Evolutionary conservation across 345 rosid species (phyloP), one percentile per base, ranked within the genome.

Genomic region (Euphorbia pulcherrima): DNA sequence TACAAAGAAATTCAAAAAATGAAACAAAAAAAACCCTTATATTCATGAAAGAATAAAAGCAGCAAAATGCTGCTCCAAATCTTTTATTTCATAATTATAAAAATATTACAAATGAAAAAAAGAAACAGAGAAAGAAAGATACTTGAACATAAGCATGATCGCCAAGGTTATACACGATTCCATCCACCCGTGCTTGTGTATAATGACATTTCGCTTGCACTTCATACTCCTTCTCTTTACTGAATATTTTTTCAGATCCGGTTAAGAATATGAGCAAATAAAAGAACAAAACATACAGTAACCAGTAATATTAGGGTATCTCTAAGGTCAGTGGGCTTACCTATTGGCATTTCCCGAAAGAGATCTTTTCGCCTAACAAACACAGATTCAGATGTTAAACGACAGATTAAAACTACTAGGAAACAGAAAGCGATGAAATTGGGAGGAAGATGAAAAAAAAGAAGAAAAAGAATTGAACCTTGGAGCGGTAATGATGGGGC

Each of bases 71-170:
- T 5, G 20, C 1, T 50, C 18, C 54, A 20, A 6, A 6, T 50
- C 54, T 20, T n/a, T n/a, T n/a, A n/a, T n/a, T n/a, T 16, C n/a
- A 27, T 29, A 1, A 20, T 44, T 17, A 24, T 12, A 12, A 59
- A 41, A n/a, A 60, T 16, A 10, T 10, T 33, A 33, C 7, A 39
- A 21, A 7, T 0, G 13, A 1, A 20, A 8, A 13, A 1, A 63
- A 18, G 24, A 50, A 20, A 60, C 1, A 60, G 5, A 16, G 7
- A 63, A 18, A 53, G 63, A 6, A 21, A 16, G 10, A 7, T 74
- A 80, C 87, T 44, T 68, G 41, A 53, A 83, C 78, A 55, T 72
- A 76, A 0, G 78, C 81, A 74, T 74, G 64, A 11, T 78, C 84
- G 0, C 71, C 77, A 6, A 78, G 71, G 47, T 67, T 58, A 44